These are phyloP conservation scores for Eruca vesicaria DNA, from an alignment of 441 rosid species.

Conservation along the genomic window DNA sequence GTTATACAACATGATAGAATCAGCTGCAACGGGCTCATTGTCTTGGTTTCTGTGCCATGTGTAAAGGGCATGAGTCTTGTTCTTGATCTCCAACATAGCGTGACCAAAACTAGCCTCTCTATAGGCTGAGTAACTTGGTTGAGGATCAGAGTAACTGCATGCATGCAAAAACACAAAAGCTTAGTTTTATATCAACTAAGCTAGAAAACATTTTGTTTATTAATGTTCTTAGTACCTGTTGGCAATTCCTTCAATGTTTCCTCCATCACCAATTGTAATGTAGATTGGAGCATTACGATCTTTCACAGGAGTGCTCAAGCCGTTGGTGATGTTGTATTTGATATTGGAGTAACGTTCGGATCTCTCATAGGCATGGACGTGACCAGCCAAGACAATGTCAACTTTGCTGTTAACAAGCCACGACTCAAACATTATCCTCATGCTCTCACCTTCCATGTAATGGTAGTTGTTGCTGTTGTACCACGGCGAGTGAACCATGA, in stretches of 20 bases:
- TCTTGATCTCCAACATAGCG: neutral
- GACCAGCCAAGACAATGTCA: neutral
- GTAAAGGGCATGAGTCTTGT: neutral
- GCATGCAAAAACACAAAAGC: neutral
- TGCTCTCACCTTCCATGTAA: neutral
- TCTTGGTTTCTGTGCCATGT: neutral
- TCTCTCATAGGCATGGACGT: neutral
- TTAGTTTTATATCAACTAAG: neutral
- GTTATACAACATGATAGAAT: neutral
- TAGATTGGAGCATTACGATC: neutral
- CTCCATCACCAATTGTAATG: neutral
- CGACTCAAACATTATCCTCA: neutral
- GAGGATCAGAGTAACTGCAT: neutral
- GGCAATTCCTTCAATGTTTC: neutral
- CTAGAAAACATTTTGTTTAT: neutral
- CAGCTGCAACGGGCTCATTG: neutral
- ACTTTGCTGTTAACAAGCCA: neutral
- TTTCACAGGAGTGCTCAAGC: neutral
- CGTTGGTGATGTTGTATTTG: neutral
- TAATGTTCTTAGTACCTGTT: neutral
- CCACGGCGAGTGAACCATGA: neutral
- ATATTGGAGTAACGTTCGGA: neutral
- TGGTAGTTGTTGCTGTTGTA: constrained; percentile 1
- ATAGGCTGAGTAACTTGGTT: neutral
- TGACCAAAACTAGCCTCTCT: neutral